These are phyloP conservation scores for Fomitiporia mediterranea DNA, from an alignment of 1,284 basidiomycete genomes.

Conservation along the genomic window DNA sequence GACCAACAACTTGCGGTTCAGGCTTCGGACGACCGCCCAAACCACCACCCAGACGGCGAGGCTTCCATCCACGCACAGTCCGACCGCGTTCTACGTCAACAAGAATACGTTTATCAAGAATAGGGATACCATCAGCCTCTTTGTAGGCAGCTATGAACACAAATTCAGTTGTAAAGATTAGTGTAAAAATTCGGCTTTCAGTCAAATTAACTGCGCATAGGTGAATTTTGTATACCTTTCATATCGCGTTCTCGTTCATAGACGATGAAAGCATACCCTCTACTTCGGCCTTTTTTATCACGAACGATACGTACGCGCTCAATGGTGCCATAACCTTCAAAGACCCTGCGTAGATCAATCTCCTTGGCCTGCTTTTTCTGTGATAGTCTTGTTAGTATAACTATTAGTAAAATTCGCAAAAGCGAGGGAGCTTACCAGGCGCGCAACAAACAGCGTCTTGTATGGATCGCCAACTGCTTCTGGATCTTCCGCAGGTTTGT, in stretches of 20 bases:
- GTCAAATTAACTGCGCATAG: neutral
- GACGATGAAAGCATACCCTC: constrained; percentile 96
- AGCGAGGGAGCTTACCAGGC: constrained; percentile 59
- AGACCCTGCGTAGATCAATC: constrained; percentile 87
- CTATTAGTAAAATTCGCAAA: neutral
- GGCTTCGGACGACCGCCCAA: constrained; percentile 93
- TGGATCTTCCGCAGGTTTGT: constrained; percentile 88
- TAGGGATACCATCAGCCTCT: constrained; percentile 96
- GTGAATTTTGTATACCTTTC: constrained; percentile 82
- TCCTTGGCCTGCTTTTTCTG: constrained; percentile 89
- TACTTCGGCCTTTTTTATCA: constrained; percentile 81
- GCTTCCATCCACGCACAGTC: constrained; percentile 98
- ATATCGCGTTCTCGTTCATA: constrained; percentile 98
- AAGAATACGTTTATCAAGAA: constrained; percentile 91
- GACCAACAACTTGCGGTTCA: constrained; percentile 44
- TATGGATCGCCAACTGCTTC: constrained; percentile 97
- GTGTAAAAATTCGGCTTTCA: neutral
- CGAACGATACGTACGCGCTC: constrained; percentile 88
- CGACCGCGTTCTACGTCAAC: constrained; percentile 98
- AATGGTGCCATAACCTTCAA: constrained; percentile 93
- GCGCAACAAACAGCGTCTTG: constrained; percentile 96
- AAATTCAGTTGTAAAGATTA: too few species aligned
- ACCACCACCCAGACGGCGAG: constrained; percentile 90
- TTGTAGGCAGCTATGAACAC: constrained; percentile 94
- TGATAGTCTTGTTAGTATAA: constrained; percentile 24